Base-by-base conservation (phyloP, 129 eudicot genomes). In the Smallanthus sonchifolius region DNA sequence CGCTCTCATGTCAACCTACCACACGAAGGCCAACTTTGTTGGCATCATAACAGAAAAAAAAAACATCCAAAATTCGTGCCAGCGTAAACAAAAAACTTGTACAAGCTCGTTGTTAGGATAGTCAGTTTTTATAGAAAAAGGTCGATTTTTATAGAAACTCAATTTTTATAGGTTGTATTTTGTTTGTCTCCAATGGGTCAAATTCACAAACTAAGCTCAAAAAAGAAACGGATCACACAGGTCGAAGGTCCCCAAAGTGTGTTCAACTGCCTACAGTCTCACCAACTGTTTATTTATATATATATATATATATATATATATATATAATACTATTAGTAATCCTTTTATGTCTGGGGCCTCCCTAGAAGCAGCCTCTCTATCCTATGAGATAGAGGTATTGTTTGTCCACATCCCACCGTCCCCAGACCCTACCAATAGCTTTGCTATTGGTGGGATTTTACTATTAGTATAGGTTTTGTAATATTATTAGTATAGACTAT, bases 1-100 rank as follows among this genome's bases (percentile, higher is more conserved):
- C 43, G 92, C 91, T 83, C 93, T 81, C 96, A 90, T 90, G 75
- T 90, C 96, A 81, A 90, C 93, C 96, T 85, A 87, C 37, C 75
- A 80, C 20, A 51, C 16, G 14, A 35, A 39, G 69, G 42, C 67
- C 42, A 9, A 28, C 42, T 17, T 44, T 10, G 59, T 42, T 56
- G 48, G 3, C 36, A 54, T 54, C 11, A 39, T 9, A n/a, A 52
- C n/a, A 8, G 63, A 39, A 51, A 19, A 28, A 8, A 13, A 6
- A 1, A 19, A 54, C 0, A 48, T 8, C 24, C 38, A 40, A 14
- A 72, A 72, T 20, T 13, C 2, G 1, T 2, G 34, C 2, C 17
- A 15, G 10, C 5, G 5, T 2, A 19, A 10, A 10, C 36, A 40
- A 13, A 0, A 69, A 71, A 3, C 36, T n/a, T 7, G 39, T 52